These are phyloP conservation scores for Solanum bulbocastanum DNA, from an alignment of 257 asterid genomes.

Conservation along the genomic window DNA sequence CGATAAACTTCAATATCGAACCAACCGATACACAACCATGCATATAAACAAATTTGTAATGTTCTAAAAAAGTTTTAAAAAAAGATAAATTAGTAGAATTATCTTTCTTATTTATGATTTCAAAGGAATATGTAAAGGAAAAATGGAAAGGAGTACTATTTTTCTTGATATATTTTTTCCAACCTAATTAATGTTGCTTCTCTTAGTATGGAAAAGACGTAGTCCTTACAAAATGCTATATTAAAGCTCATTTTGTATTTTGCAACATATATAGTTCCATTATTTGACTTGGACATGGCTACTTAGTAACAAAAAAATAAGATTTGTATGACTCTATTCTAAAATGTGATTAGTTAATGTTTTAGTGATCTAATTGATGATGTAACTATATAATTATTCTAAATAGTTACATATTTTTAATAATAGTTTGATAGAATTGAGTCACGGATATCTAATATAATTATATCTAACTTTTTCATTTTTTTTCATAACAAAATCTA, in stretches of 20 bases:
- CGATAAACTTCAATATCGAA: too few relatives aligned
- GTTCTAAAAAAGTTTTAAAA: too few relatives aligned
- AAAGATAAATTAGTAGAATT: too few relatives aligned
- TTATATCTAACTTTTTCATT: neutral
- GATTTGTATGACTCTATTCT: neutral
- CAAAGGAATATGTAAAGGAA: neutral
- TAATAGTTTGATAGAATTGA: too few relatives aligned
- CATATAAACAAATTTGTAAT: too few relatives aligned
- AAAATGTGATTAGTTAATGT: too few relatives aligned
- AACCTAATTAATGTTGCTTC: neutral
- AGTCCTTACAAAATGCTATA: neutral
- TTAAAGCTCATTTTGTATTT: neutral
- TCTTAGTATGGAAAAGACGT: neutral
- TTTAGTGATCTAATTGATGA: too few relatives aligned
- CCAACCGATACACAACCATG: too few relatives aligned
- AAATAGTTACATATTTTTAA: too few relatives aligned
- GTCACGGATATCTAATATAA: neutral
- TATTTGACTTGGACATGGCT: neutral
- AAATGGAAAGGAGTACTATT: too few relatives aligned
- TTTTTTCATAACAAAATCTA: neutral
- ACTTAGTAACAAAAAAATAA: neutral
- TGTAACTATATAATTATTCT: too few relatives aligned
- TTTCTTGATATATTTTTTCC: neutral
- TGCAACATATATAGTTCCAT: neutral
- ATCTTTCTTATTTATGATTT: too few relatives aligned